Evolutionary conservation across 306 rosid species (phyloP).

Genomic region (Medicago arabica): DNA sequence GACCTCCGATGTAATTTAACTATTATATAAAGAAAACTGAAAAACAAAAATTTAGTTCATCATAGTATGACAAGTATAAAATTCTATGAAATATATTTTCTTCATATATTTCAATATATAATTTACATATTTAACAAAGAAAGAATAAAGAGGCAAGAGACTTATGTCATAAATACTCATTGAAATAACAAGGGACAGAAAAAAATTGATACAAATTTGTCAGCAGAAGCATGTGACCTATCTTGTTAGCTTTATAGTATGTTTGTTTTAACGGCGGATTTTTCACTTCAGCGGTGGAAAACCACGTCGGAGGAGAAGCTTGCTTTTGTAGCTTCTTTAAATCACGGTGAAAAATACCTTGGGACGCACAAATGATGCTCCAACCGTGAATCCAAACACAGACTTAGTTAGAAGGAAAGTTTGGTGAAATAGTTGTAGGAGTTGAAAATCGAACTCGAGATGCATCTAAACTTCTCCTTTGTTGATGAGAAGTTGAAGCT

Average conservation of each 20-base stretch:
- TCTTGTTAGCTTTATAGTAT: too few species aligned
- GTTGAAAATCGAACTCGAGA: slow-evolving; percentile 51
- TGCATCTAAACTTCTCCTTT: slow-evolving; percentile 52
- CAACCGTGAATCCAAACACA: neutral
- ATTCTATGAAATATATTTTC: neutral
- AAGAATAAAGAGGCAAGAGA: neutral
- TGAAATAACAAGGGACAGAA: neutral
- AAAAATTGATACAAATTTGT: neutral
- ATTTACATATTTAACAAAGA: neutral
- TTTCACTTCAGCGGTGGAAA: too few species aligned
- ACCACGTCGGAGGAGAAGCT: too few species aligned
- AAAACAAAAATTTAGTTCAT: too few species aligned
- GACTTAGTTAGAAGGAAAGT: slow-evolving; percentile 39
- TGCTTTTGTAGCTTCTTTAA: too few species aligned
- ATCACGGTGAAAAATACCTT: too few species aligned
- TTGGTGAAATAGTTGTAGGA: slow-evolving; percentile 51
- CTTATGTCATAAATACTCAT: neutral
- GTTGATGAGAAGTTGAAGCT: slow-evolving; percentile 45
- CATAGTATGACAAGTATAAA: too few species aligned
- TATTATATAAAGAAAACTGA: too few species aligned
- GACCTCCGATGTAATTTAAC: too few species aligned
- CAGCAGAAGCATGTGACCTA: neutral
- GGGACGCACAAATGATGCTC: too few species aligned
- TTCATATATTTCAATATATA: neutral
- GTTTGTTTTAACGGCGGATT: too few species aligned